phyloP scores from a whole-genome alignment of 2,329 filamentous ascomycete species.

The Fusarium hostae region DNA sequence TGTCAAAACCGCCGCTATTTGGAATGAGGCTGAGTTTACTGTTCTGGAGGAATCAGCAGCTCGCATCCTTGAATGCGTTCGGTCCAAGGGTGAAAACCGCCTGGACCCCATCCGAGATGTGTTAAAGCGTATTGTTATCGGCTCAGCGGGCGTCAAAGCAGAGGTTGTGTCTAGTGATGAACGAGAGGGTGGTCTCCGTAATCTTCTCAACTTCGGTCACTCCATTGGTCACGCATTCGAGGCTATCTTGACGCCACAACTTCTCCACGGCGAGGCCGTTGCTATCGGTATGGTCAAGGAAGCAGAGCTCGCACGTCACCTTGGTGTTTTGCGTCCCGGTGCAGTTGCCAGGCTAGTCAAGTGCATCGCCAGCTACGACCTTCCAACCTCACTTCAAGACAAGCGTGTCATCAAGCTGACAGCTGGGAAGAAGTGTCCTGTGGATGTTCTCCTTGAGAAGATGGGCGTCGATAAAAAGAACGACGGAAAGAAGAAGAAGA shows the following conservation, averaged over 20 bases:
- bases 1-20: conserved; percentile 96
- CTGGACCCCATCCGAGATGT: conserved; percentile 77
- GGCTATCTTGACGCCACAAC: conserved; percentile 92
- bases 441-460: conserved; percentile 85
- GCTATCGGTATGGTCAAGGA: conserved; percentile 99
- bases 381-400: conserved; percentile 87
- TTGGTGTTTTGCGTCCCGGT: conserved; percentile 85
- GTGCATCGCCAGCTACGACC: conserved; percentile 91
- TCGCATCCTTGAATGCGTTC: conserved; percentile 68
- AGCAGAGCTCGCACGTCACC: conserved; percentile 88
- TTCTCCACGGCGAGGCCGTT: conserved; percentile 94
- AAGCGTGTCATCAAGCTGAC: conserved; percentile 84
- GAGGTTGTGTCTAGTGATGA: conserved; percentile 95
- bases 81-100: conserved; percentile 59
- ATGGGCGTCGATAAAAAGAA: conserved; percentile 99
- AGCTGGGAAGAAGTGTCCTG: conserved; percentile 86
- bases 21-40: conserved; percentile 88
- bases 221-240: conserved; percentile 98
- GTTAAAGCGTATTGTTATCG: conserved; percentile 83
- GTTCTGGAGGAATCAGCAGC: conserved; percentile 84
- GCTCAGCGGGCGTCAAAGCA: conserved; percentile 92
- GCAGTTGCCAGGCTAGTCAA: conserved; percentile 91
- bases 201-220: conserved; percentile 96
- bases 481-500: conserved; percentile 92
- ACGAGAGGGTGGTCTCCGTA: conserved; percentile 90